phyloP scores from a whole-genome alignment of 495 filamentous ascomycete genomes.

The Friedmanniomyces endolithicus region DNA sequence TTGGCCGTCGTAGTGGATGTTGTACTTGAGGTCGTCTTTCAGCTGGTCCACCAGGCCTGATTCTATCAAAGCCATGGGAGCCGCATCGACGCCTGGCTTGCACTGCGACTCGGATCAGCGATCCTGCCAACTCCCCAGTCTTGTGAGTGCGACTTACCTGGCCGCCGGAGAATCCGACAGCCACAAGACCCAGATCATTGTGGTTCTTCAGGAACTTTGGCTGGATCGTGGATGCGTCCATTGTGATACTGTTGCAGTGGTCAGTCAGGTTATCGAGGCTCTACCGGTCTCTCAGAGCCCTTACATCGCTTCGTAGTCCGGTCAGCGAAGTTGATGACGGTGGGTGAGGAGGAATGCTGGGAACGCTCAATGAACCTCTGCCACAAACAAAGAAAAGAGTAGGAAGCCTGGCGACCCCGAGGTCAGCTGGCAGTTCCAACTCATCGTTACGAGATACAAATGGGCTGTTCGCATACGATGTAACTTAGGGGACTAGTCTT shows the following conservation, averaged over 20 bases:
- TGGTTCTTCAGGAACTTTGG: constrained; percentile 71
- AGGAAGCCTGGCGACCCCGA: background rate
- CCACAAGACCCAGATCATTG: constrained; percentile 77
- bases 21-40: constrained; percentile 72
- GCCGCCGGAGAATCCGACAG: constrained; percentile 93
- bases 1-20: constrained; percentile 67
- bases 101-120: constrained; percentile 39
- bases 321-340: background rate
- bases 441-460: constrained; percentile 3
- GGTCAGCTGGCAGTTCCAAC: background rate
- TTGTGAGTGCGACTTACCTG: constrained; percentile 48
- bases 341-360: background rate
- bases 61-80: constrained; percentile 80
- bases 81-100: constrained; percentile 86
- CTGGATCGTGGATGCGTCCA: constrained; percentile 54
- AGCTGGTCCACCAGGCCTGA: constrained; percentile 78
- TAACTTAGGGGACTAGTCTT: constrained; percentile 3
- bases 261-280: background rate
- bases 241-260: background rate
- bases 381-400: background rate
- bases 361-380: background rate
- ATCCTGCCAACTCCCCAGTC: background rate
- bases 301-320: background rate
- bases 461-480: background rate
- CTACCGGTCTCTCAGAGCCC: background rate